Evolutionary conservation across 2,329 filamentous ascomycete species (phyloP), one percentile per base, ranked within the genome.

Genomic region (Aphanocladium album): DNA sequence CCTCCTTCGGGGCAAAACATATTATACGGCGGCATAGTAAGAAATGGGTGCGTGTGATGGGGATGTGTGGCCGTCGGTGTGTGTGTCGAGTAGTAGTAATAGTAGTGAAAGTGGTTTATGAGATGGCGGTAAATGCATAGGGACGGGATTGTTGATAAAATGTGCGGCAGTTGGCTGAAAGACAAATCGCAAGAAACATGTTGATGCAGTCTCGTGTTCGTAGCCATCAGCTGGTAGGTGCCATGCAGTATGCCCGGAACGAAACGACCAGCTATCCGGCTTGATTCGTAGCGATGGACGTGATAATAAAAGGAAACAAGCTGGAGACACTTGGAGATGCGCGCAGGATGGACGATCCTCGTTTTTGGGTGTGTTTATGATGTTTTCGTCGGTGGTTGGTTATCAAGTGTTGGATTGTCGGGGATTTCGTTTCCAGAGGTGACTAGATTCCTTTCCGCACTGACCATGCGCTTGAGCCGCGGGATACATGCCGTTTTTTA

Each of bases 21-120:
- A 60, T 60, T 60, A 60, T 60, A 60, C 43, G 37, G 35, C 19
- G 45, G 33, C 59, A 19, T 60, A 30, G 45, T 60, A 60, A 43
- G 59, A 60, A 51, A 60, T 60, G 17, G 45, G 51, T 11, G 43
- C 2, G 8, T 37, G 23, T 19, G 8, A 3, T 30, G n/a, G 45
- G 7, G 30, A n/a, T 59, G 27, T 50, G 8, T n/a, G 23, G 47
- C 23, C 47, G 49, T 52, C 35, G 27, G n/a, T 45, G 57, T 50
- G 47, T 19, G n/a, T 45, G 57, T 50, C 16, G 33, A 58, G 33
- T 17, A 43, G 33, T 58, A 49, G 53, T 46, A 49, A 23, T 52
- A 27, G 39, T 59, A 53, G 39, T 52, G 54, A 45, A 49, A 47
- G 30, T 57, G 7, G n/a, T n/a, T n/a, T 57, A 43, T 45, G 23